Evolutionary conservation across 495 filamentous ascomycete genomes (phyloP), one percentile per base, ranked within the genome.

Genomic region (Aspergillus saccharolyticus): DNA sequence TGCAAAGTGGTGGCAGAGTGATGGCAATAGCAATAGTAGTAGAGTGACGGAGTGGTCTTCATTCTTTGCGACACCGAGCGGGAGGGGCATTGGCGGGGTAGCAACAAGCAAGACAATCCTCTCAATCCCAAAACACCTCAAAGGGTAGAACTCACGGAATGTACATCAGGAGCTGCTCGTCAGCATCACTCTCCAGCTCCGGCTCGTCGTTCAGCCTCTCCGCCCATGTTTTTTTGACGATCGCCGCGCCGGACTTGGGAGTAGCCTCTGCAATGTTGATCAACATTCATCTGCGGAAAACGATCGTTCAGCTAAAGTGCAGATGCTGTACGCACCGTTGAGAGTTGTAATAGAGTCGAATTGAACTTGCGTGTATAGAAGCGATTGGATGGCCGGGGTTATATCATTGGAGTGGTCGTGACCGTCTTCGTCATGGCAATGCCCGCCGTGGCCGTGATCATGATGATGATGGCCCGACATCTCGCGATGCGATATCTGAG

Each of bases 341-440:
- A 96, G 69, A 0, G 93, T 91, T n/a, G 68, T 80, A 62, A 97
- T 87, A 14, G 82, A 80, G 71, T 89, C 86, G 69, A 97, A 97
- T 55, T 92, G 80, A 63, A 98, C 93, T 66, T 96, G 87, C 46
- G 89, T 82, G 73, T 96, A 97, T 14, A 98, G 80, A 30, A 90
- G 86, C 56, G 83, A 87, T 71, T 97, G 91, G 30, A 95, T 74
- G 3, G 92, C 92, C 1, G 93, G 92, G 5, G 88, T 89, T 63
- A 95, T 83, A 71, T 98, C 95, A 73, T 97, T 92, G 19, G 87
- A 83, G 69, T 95, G 90, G 67, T 91, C 88, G 67, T 96, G 89
- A 28, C 64, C 64, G 22, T 69, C 66, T 50, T 77, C 73, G 4
- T 65, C 66, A 42, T 78, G 70, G 58, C 75, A 73, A 59, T 77